These are phyloP conservation scores for Paraphaeosphaeria sporulosa DNA, from an alignment of 2,329 filamentous ascomycete genomes.

Conservation along the genomic window DNA sequence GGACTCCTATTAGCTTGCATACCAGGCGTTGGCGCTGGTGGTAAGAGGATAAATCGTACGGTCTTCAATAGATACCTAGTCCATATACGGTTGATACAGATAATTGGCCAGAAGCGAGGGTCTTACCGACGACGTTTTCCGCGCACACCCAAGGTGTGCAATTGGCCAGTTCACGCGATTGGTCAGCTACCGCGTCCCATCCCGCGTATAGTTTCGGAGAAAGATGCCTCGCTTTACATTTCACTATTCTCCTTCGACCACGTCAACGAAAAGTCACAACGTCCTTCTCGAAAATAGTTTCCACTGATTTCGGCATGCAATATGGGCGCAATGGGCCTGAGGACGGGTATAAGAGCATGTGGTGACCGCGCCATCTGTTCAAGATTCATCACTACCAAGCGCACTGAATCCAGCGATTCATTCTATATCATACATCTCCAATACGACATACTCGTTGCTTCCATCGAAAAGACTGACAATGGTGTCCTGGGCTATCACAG, in stretches of 20 bases:
- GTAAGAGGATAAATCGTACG: too few species aligned
- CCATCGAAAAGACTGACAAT: constrained; percentile 17
- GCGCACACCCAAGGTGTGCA: neutral
- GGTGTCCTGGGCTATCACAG: constrained; percentile 23
- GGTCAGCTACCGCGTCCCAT: neutral
- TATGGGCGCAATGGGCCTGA: neutral
- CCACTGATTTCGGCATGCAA: constrained; percentile 14
- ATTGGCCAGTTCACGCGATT: neutral
- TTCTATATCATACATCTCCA: neutral
- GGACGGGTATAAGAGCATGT: constrained; percentile 6
- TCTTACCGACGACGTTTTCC: neutral
- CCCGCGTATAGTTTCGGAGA: neutral
- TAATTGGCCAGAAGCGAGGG: neutral
- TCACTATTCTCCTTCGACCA: constrained; percentile 1
- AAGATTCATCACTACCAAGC: neutral
- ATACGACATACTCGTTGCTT: constrained; percentile 10
- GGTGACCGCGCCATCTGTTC: neutral
- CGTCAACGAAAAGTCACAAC: constrained; percentile 10
- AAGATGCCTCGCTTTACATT: neutral
- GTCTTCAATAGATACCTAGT: too few species aligned
- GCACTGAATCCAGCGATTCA: neutral
- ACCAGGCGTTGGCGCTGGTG: too few species aligned
- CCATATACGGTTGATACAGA: neutral
- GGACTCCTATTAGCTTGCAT: too few species aligned
- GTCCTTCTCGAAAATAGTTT: constrained; percentile 22